Evolutionary conservation across 148 eudicot genomes (phyloP).

Genomic region (Chenopodium album): DNA sequence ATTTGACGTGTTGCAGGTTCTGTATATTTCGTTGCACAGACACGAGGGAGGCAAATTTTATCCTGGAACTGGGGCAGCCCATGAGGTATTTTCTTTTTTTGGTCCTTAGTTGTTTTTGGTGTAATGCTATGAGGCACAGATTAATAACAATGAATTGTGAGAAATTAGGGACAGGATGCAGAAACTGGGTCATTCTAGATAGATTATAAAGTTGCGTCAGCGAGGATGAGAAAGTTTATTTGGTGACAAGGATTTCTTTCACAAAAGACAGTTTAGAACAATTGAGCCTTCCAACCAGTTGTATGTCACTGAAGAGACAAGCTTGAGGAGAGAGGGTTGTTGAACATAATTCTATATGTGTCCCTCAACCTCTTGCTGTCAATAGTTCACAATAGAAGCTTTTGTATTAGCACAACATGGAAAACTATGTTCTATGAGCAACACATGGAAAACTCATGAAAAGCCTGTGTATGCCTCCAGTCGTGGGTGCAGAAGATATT

Average conservation of each 20-base stretch:
- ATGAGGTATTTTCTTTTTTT: constrained; percentile 52
- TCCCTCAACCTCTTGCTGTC: not conserved
- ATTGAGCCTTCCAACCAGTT: not conserved
- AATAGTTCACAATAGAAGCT: not conserved
- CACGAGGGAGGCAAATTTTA: constrained; percentile 94
- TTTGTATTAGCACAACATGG: not conserved
- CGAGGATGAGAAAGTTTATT: not conserved
- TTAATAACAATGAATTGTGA: not conserved
- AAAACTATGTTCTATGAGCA: not conserved
- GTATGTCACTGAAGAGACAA: not conserved
- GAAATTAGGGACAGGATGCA: not conserved
- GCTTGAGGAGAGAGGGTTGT: not conserved
- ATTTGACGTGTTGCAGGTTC: constrained; percentile 46
- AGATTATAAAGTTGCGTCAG: not conserved
- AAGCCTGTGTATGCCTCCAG: not conserved
- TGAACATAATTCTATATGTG: not conserved
- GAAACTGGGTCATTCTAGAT: not conserved
- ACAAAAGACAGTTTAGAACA: not conserved
- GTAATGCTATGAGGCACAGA: not conserved
- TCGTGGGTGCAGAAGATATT: not conserved
- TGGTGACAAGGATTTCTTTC: not conserved
- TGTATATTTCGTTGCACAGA: constrained; percentile 95
- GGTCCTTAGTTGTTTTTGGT: not conserved
- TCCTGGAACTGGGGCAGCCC: constrained; percentile 94
- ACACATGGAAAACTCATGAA: not conserved